These are phyloP conservation scores for Ophiosphaerella herpotricha DNA, from an alignment of 2,329 filamentous ascomycete genomes.

Conservation along the genomic window DNA sequence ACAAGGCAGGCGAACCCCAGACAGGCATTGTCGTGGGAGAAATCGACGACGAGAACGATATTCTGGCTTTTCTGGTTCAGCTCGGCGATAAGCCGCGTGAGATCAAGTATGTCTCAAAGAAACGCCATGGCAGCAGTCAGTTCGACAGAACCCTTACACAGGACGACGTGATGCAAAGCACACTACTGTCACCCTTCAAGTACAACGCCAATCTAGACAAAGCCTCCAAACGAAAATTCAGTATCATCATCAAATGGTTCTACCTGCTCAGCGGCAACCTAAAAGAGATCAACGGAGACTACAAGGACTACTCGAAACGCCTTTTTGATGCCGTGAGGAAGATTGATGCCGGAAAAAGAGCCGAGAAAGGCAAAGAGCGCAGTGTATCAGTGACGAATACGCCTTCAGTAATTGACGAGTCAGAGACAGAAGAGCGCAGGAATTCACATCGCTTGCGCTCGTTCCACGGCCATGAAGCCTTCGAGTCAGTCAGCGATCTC, in stretches of 20 bases:
- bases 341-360: background rate
- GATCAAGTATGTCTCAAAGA: slow-evolving; percentile 6
- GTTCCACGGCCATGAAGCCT: background rate
- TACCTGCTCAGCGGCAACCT: background rate
- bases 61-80: slow-evolving; percentile 10
- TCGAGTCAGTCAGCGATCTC: background rate
- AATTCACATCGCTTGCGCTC: slow-evolving; percentile 4
- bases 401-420: slow-evolving; percentile 6
- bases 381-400: background rate
- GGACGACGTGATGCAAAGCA: background rate
- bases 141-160: background rate
- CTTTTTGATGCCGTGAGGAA: slow-evolving; percentile 2
- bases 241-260: slow-evolving; percentile 7
- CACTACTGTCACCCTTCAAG: background rate
- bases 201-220: slow-evolving; percentile 1
- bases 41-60: background rate
- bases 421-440: slow-evolving; percentile 8
- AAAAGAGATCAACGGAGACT: background rate
- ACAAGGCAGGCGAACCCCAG: too few relatives aligned
- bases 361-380: background rate
- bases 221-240: slow-evolving; percentile 3
- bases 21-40: slow-evolving; percentile 1
- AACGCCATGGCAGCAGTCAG: background rate
- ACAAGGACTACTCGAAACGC: slow-evolving; percentile 3
- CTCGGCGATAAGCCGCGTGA: slow-evolving; percentile 8